Evolutionary conservation across 495 filamentous ascomycete genomes (phyloP), one percentile per base, ranked within the genome.

Genomic region (Elasticomyces elasticus): DNA sequence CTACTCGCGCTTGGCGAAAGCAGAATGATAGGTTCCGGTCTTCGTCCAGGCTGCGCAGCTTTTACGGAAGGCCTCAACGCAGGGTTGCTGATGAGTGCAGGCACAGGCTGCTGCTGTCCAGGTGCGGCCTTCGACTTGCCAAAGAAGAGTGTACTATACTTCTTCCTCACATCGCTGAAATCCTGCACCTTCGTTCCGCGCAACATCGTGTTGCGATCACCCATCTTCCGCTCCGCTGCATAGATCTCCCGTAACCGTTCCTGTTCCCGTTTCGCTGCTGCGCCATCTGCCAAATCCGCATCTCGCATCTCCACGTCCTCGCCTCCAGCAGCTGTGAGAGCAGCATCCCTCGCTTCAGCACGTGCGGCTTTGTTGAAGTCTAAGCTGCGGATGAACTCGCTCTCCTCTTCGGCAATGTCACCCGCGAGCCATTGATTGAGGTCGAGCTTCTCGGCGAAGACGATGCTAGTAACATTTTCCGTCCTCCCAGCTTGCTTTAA

Each of bases 1-100:
- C 91, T 91, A 20, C 89, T 95, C 28, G 94, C 94, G 26, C 90
- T 96, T n/a, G 94, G 92, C 2, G 94, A 97, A 62, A 99, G 83
- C 13, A 99, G 81, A 71, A 99, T 95, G 70, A 99, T 99, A 20
- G 94, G 94, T 65, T 98, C 89, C 46, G 81, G 80, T 31, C 87
- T 81, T 13, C 79, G 77, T 63, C 69, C 68, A 51, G 76, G 69
- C 52, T 77, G 38, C 11, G 56, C 23, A 11, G 52, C 30, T 50
- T 62, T 62, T 3, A 51, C 49, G 0, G 54, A 44, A 11, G 57
- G 57, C 9, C 49, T 40, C 1, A 60, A 23, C 22, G 61, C 61
- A 12, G 59, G 64, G 78, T 62, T 79, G 74, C 24, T 59, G 50
- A 58, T 68, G 27, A 60, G 46, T 58, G 55, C 52, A 59, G 60